phyloP scores from a whole-genome alignment of 805 yeast genomes.

The Nakazawaea molendinolei region DNA sequence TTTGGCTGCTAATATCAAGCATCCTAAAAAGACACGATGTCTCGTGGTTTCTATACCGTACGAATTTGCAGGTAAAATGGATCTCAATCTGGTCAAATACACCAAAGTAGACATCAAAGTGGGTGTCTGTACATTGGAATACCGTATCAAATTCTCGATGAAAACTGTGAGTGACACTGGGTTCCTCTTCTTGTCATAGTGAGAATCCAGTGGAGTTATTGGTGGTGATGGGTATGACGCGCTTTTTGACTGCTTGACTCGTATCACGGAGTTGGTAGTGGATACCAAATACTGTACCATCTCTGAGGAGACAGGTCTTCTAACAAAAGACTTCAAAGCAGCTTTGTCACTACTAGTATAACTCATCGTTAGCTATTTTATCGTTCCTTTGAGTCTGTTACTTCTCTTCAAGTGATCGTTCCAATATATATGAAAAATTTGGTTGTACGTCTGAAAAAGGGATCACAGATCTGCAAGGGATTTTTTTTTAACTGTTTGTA shows the following conservation, averaged over 20 bases:
- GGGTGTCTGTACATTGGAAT: slow-evolving; percentile 91
- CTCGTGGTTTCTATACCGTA: slow-evolving; percentile 89
- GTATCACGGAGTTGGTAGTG: slow-evolving; percentile 52
- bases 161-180: slow-evolving; percentile 49
- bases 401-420: too few relatives aligned
- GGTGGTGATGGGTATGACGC: slow-evolving; percentile 32
- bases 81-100: slow-evolving; percentile 70
- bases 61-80: slow-evolving; percentile 77
- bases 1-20: slow-evolving; percentile 88
- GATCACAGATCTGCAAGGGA: too few relatives aligned
- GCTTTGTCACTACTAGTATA: slow-evolving; percentile 28
- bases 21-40: slow-evolving; percentile 87
- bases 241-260: slow-evolving; percentile 27
- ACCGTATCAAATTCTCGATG: slow-evolving; percentile 63
- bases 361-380: too few relatives aligned
- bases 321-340: slow-evolving; percentile 47
- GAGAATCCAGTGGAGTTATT: slow-evolving; percentile 26
- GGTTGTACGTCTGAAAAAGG: too few relatives aligned
- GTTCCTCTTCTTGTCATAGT: slow-evolving; percentile 13
- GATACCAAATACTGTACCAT: slow-evolving; percentile 54
- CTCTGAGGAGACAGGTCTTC: slow-evolving; percentile 48
- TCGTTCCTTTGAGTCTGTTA: too few relatives aligned
- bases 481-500: too few relatives aligned
- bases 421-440: too few relatives aligned
- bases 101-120: slow-evolving; percentile 91